These are phyloP conservation scores for Trametes coccinea DNA, from an alignment of 768 basidiomycete species.

Conservation along the genomic window DNA sequence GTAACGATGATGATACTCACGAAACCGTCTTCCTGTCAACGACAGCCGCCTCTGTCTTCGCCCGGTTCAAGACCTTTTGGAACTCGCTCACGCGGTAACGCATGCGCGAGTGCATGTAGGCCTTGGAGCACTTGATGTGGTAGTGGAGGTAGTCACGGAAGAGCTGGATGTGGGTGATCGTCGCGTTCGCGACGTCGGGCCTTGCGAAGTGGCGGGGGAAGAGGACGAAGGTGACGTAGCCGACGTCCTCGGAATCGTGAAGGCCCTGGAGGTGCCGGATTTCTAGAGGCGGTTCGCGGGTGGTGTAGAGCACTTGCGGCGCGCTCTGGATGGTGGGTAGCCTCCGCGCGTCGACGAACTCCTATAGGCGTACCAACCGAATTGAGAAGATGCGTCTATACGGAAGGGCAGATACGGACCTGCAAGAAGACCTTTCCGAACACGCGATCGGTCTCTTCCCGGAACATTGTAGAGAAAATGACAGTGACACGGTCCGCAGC, in stretches of 20 bases:
- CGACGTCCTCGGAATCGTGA: constrained; percentile 81
- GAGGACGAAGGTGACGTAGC: constrained; percentile 96
- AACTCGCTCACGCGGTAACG: constrained; percentile 91
- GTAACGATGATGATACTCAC: constrained; percentile 43
- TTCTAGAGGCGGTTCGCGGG: constrained; percentile 94
- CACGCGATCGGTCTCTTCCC: constrained; percentile 95
- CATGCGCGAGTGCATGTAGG: constrained; percentile 99
- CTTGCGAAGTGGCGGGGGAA: constrained; percentile 95
- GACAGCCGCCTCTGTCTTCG: constrained; percentile 86
- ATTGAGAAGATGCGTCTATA: constrained; percentile 8
- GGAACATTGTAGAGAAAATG: constrained; percentile 95
- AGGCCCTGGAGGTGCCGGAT: constrained; percentile 85
- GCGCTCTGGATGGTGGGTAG: constrained; percentile 93
- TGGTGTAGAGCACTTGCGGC: constrained; percentile 94
- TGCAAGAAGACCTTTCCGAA: constrained; percentile 99
- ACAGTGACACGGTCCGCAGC: constrained; percentile 95
- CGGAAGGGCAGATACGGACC: constrained; percentile 44
- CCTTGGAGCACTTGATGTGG: constrained; percentile 98
- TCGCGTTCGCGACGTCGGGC: constrained; percentile 61
- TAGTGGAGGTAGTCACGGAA: constrained; percentile 99
- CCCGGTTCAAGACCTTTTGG: constrained; percentile 92
- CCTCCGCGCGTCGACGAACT: constrained; percentile 98
- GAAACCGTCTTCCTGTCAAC: constrained; percentile 89
- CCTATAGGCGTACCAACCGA: constrained; percentile 45
- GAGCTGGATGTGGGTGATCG: constrained; percentile 93